Conservation (phyloP, 257 asterid species). For the Solanum sparsipilum region DNA sequence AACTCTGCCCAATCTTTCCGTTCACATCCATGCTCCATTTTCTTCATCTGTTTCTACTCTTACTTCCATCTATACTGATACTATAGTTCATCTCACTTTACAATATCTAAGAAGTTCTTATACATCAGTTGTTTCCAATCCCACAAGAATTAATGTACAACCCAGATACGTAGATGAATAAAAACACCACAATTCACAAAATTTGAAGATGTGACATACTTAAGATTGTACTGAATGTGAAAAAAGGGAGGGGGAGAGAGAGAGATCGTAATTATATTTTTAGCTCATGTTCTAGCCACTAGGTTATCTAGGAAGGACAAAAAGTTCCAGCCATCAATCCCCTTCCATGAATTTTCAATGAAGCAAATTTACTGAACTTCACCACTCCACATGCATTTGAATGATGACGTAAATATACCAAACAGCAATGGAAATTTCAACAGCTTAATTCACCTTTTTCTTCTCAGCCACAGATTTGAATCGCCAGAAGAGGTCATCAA, state of each 20-base stretch:
- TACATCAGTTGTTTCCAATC: not conserved
- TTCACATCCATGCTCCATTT: not conserved
- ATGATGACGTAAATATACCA: not conserved
- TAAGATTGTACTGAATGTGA: not conserved
- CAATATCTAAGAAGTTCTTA: not conserved
- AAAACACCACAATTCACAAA: not conserved
- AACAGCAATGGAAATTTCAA: not conserved
- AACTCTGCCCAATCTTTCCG: not conserved
- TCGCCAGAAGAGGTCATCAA: conserved; percentile 86
- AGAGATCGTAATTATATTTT: not conserved
- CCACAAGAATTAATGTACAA: not conserved
- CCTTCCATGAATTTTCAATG: not conserved
- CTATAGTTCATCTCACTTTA: not conserved
- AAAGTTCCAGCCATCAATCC: not conserved
- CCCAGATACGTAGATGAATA: not conserved
- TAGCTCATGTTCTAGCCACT: not conserved
- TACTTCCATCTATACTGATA: not conserved
- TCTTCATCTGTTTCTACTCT: not conserved
- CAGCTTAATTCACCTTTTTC: conserved; percentile 55
- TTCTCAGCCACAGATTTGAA: conserved; percentile 87
- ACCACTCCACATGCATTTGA: not conserved
- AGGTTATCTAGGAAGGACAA: not conserved
- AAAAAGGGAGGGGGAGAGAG: not conserved
- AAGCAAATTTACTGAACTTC: not conserved
- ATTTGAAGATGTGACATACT: not conserved